phyloP scores from a whole-genome alignment of 495 filamentous ascomycete genomes.

The Lentithecium fluviatile region DNA sequence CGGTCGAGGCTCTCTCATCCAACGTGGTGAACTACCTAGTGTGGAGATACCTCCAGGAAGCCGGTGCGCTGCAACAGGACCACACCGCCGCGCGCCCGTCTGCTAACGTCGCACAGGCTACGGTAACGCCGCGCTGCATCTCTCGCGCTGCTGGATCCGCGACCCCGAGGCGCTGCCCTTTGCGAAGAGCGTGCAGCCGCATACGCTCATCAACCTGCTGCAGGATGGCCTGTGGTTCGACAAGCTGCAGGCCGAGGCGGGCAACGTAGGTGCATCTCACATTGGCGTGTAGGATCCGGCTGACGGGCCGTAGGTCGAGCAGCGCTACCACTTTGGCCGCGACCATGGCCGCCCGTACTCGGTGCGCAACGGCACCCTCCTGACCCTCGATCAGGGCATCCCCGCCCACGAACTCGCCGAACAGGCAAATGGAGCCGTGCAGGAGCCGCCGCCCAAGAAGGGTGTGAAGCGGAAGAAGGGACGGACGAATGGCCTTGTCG shows the following conservation, averaged over 20 bases:
- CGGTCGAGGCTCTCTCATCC: conserved; percentile 62
- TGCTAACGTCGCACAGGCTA: conserved; percentile 32
- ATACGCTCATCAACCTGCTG: conserved; percentile 39
- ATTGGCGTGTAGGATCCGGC: background rate
- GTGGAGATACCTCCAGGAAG: conserved; percentile 72
- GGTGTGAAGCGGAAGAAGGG: conserved; percentile 32
- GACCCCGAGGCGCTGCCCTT: conserved; percentile 44
- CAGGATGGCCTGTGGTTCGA: conserved; percentile 45
- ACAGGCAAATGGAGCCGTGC: conserved; percentile 24
- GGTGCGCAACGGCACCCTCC: conserved; percentile 18
- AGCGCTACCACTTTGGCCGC: conserved; percentile 32
- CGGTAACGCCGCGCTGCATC: conserved; percentile 34
- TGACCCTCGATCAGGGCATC: conserved; percentile 23
- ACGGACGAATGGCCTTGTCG: conserved; percentile 30
- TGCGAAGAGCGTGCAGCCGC: conserved; percentile 37
- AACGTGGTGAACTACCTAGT: conserved; percentile 98
- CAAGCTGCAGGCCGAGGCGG: conserved; percentile 32
- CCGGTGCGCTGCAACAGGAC: conserved; percentile 34
- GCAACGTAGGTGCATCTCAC: conserved; percentile 12
- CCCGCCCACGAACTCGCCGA: conserved; percentile 27
- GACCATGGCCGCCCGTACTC: conserved; percentile 34
- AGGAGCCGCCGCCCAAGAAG: conserved; percentile 29
- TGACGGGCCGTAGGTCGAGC: conserved; percentile 21
- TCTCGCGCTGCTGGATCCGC: conserved; percentile 42
- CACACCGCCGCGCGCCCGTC: background rate